These are phyloP conservation scores for Rutidosis leptorrhynchoides DNA, from an alignment of 129 eudicot genomes.

Conservation along the genomic window DNA sequence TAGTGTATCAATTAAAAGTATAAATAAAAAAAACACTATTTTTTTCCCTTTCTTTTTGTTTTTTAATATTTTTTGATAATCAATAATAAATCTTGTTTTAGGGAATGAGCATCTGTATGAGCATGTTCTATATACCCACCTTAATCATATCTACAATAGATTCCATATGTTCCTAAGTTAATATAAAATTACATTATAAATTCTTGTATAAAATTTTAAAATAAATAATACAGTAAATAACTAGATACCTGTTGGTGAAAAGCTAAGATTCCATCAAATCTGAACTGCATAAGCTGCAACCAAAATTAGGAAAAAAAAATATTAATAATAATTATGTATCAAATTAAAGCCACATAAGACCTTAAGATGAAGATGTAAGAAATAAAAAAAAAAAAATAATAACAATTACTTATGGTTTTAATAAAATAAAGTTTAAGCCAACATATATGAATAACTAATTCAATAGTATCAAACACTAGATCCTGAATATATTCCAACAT, in stretches of 20 bases:
- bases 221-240: neutral
- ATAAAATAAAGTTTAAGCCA: neutral
- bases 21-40: conserved; percentile 15
- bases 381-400: neutral
- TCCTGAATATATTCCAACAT: conserved; percentile 18
- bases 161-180: conserved; percentile 20
- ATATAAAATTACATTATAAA: neutral
- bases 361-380: conserved; percentile 3
- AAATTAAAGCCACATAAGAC: conserved; percentile 14
- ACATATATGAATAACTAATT: neutral
- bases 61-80: neutral
- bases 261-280: conserved; percentile 32
- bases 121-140: conserved; percentile 33
- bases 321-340: neutral
- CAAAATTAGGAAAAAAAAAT: conserved; percentile 37
- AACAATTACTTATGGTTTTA: too few relatives aligned
- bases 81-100: conserved; percentile 16
- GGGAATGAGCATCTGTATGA: conserved; percentile 22
- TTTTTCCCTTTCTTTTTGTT: neutral
- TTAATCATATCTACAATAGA: conserved; percentile 21
- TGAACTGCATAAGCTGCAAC: conserved; percentile 20
- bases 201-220: neutral
- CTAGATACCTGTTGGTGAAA: conserved; percentile 28
- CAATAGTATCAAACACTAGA: conserved; percentile 27
- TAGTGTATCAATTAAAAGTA: conserved; percentile 16